Base-by-base conservation (phyloP, 306 rosid genomes). In the Inga laurina region DNA sequence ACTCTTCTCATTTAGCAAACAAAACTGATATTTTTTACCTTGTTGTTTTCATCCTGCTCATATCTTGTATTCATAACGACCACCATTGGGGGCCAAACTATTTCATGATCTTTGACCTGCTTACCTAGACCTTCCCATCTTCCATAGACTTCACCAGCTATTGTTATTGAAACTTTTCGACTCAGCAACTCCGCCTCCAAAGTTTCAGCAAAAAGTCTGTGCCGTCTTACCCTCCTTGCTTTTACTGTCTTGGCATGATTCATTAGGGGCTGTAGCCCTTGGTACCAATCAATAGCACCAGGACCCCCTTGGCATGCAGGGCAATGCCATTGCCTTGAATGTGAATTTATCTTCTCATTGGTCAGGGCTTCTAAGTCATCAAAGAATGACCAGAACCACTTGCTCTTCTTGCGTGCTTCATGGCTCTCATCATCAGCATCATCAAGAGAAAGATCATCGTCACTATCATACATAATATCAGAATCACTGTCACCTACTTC, bases 31-130 rank as follows among this genome's bases (percentile, higher is more conserved):
- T 61, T 8, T 5, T 27, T 34, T 72, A 88, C 89, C 84, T 82
- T 89, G 22, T 57, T 73, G 72, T 21, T 69, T 44, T 84, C 90
- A 14, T 86, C 90, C 57, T 49, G 80, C 81, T 87, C 88, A 48
- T 35, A 84, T 86, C 39, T 84, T 62, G 92, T 91, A 22, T 91
- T 89, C 89, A 78, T 87, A 32, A 91, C 77, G 37, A 84, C 35
- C 51, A 91, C 87, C 88, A 88, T 79, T 18, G 94, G 94, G 32
- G 94, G 94, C 94, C 94, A 91, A 68, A 91, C 85, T n/a, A 91
- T 88, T 82, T 82, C 83, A 82, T 57, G 83, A 77, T 91, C 91
- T 79, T 83, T 88, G 35, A 84, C 84, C 5, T 84, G 85, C 45
- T 81, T 80, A 45, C 79, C 86, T 15, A 89, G 84, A 10, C 91